Evolutionary conservation across 305 asterid genomes (phyloP), one percentile per base, ranked within the genome.

Genomic region (Withania somnifera): DNA sequence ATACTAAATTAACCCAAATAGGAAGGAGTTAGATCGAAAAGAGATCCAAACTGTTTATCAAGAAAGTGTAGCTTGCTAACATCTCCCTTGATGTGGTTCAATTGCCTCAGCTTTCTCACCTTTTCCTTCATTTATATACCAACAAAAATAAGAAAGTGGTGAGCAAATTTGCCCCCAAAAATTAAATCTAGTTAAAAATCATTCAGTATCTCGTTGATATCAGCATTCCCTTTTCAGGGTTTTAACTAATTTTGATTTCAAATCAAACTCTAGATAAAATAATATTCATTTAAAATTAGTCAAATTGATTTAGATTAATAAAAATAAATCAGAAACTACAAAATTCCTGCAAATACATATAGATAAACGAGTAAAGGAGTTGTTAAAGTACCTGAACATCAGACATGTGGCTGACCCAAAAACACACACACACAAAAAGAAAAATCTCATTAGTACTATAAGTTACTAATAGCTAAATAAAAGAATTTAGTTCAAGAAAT

Each of bases 301-400:
- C 3, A 9, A 26, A 45, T 7, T 73, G 11, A 45, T 24, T 9
- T 4, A 73, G 15, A 73, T 24, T 45, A 47, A 24, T 4, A 7
- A 3, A 69, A 69, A 22, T 26, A 40, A 69, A 7, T 13, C 7
- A 69, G 20, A 24, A 54, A 8, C 42, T 6, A 69, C 19, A 69
- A 11, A 57, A 57, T 1, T 20, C 11, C 32, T 36, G 4, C 77
- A 67, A 67, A 67, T 67, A 67, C 11, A 13, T 5, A 19, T 58
- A 68, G n/a, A 63, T 20, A 50, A 50, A 52, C 24, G 38, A 17
- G 17, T 80, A 10, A 14, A 76, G 13, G 11, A 17, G 11, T 53
- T n/a, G n/a, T n/a, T n/a, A 53, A 47, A 81, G 54, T 87, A 91
- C 97, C 97, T 89, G 88, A 83, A 90, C 60, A 56, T 90, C 83